Conservation (phyloP, 139 green algal genomes). For the Choricystis sp. region DNA sequence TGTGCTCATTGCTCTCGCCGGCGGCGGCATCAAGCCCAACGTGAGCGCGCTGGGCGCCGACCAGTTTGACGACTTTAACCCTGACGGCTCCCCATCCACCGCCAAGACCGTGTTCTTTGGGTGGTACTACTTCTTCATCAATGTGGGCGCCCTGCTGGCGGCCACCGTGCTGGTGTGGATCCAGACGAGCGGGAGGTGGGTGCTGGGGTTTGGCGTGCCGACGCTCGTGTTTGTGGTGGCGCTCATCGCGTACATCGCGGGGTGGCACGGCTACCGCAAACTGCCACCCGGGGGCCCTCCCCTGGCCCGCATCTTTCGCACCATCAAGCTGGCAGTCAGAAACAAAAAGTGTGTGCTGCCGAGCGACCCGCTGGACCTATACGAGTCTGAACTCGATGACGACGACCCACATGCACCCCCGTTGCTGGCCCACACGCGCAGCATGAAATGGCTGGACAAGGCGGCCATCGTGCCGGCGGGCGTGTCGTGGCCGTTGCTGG, state of each 20-base stretch:
- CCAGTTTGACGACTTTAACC: constrained; percentile 71
- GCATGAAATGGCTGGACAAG: not conserved
- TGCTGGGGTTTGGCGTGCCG: constrained; percentile 73
- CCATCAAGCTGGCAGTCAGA: not conserved
- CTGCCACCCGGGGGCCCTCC: constrained; percentile 30
- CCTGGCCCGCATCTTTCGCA: not conserved
- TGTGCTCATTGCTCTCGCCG: constrained; percentile 57
- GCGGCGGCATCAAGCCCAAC: constrained; percentile 96
- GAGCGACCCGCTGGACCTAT: not conserved
- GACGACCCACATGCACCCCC: not conserved
- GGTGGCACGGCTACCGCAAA: constrained; percentile 37
- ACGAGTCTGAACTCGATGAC: not conserved
- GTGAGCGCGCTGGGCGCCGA: constrained; percentile 91
- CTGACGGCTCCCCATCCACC: not conserved
- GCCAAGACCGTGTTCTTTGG: constrained; percentile 92
- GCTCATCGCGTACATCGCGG: constrained; percentile 54
- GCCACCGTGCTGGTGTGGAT: constrained; percentile 39
- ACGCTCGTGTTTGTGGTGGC: constrained; percentile 57
- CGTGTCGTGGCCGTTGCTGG: constrained; percentile 15
- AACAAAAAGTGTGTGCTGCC: not conserved
- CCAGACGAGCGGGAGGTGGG: constrained; percentile 56
- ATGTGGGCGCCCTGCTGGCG: constrained; percentile 72
- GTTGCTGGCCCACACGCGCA: not conserved
- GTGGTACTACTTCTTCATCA: constrained; percentile 96
- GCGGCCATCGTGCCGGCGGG: not conserved